Conservation (phyloP, 192 early-diverging fungal species). For the Piromyces finnis region DNA sequence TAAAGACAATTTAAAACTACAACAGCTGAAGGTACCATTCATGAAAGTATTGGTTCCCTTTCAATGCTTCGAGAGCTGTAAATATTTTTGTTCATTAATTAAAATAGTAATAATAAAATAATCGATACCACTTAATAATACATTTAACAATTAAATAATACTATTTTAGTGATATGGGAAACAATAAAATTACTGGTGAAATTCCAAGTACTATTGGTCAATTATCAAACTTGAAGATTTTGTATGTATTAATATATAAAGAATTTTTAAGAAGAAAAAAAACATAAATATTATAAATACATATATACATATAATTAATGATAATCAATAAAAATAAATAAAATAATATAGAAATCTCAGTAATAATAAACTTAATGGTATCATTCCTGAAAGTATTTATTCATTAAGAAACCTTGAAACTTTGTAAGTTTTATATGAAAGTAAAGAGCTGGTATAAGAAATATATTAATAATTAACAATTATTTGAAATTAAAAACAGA, state of each 20-base stretch:
- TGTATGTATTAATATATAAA: neutral
- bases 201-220: neutral
- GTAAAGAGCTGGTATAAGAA: too few species aligned
- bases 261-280: too few species aligned
- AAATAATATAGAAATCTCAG: neutral
- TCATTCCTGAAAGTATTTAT: neutral
- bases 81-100: too few species aligned
- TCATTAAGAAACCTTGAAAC: neutral
- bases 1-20: neutral
- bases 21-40: neutral
- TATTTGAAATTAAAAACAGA: neutral
- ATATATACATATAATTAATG: too few species aligned
- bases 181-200: neutral
- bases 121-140: too few species aligned
- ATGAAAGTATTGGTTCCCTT: neutral
- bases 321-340: neutral
- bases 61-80: neutral
- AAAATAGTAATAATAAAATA: too few species aligned
- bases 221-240: neutral
- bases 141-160: too few species aligned
- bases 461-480: neutral
- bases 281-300: too few species aligned
- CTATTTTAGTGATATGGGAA: neutral
- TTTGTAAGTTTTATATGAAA: neutral
- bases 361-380: neutral